Percentiles rank a stretch among this genome's conserved stretches.
phyloP scores from a whole-genome alignment of 805 yeast species.

The Myxozyma neotropica region DNA sequence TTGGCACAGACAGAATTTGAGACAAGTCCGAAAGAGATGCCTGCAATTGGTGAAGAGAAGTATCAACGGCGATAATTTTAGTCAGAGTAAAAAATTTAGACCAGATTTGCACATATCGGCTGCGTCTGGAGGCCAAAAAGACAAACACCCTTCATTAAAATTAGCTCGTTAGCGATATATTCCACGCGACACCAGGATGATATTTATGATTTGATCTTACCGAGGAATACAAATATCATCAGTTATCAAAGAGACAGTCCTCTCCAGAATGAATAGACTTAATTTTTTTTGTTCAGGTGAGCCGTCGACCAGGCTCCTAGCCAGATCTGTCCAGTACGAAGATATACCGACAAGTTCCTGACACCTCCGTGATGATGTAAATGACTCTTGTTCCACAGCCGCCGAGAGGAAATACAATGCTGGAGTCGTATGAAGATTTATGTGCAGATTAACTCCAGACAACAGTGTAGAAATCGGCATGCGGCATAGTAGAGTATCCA shows the following conservation, averaged over 20 bases:
- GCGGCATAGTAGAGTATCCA: background rate
- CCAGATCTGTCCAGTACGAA: conserved; percentile 17
- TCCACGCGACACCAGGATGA: too few species aligned
- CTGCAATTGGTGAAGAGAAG: conserved; percentile 76
- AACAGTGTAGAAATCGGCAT: background rate
- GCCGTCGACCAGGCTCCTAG: conserved; percentile 8
- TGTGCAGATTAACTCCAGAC: background rate
- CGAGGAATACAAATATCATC: conserved; percentile 12
- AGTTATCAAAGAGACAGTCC: background rate
- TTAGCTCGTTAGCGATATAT: background rate
- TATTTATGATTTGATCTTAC: conserved; percentile 7
- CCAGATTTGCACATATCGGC: conserved; percentile 58
- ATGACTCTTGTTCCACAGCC: background rate
- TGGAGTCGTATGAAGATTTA: background rate
- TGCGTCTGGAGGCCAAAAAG: background rate
- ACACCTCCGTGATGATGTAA: background rate
- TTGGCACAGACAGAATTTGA: conserved; percentile 1
- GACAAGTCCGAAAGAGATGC: conserved; percentile 9
- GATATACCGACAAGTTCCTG: conserved; percentile 3
- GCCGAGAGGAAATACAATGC: conserved; percentile 21
- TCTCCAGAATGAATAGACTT: conserved; percentile 17
- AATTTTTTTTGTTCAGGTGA: conserved; percentile 25
- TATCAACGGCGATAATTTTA: conserved; percentile 80
- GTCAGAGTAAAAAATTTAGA: conserved; percentile 68
- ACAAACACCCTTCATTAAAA: conserved; percentile 11